Conservation (phyloP, 768 basidiomycete genomes). For the Rossbeevera mucosa region DNA sequence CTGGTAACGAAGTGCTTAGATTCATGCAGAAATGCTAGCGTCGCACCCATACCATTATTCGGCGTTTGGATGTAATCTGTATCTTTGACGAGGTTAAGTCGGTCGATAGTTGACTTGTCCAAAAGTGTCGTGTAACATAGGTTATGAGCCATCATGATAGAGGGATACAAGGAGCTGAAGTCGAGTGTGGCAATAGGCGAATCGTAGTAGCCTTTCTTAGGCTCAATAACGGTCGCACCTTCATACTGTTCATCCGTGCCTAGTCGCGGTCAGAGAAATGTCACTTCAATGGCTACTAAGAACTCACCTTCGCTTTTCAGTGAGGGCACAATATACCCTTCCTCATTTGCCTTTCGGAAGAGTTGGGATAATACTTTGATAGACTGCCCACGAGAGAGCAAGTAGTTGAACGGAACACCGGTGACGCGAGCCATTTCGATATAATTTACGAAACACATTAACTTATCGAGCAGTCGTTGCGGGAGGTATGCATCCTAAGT, state of each 20-base stretch:
- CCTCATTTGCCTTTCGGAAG: constrained; percentile 86
- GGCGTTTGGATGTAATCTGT: constrained; percentile 93
- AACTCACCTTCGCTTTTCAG: constrained; percentile 74
- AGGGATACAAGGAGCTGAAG: constrained; percentile 97
- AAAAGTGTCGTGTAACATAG: constrained; percentile 96
- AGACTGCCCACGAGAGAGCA: constrained; percentile 91
- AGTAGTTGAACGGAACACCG: constrained; percentile 97
- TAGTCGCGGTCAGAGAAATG: constrained; percentile 28
- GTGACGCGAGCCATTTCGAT: constrained; percentile 99
- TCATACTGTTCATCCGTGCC: constrained; percentile 96
- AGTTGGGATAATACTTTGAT: constrained; percentile 98
- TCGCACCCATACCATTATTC: constrained; percentile 68
- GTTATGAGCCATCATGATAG: constrained; percentile 99
- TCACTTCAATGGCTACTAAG: neutral
- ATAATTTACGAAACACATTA: constrained; percentile 99
- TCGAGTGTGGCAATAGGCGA: constrained; percentile 96
- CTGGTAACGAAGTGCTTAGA: constrained; percentile 37
- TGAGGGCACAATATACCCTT: constrained; percentile 86
- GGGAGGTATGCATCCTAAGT: constrained; percentile 94
- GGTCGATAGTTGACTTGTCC: constrained; percentile 72
- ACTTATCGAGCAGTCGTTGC: constrained; percentile 91
- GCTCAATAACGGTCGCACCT: constrained; percentile 98
- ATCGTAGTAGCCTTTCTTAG: constrained; percentile 93
- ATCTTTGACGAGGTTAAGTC: constrained; percentile 73
- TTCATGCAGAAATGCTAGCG: neutral